These are phyloP conservation scores for Rhododendron henanense DNA, from an alignment of 148 eudicot species.

Conservation along the genomic window DNA sequence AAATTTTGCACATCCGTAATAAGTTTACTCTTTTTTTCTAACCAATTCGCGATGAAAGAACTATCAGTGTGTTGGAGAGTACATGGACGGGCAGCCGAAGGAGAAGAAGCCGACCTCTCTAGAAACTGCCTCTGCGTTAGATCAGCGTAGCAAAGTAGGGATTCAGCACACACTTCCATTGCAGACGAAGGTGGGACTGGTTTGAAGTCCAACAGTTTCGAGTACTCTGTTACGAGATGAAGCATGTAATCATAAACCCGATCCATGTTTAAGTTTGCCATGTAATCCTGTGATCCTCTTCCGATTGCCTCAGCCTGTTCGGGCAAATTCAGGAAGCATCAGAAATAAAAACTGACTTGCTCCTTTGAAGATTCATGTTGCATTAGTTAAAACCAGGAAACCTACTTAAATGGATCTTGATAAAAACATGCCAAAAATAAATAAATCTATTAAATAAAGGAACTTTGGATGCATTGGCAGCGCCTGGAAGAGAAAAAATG, in stretches of 20 bases:
- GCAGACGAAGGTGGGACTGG: conserved; percentile 61
- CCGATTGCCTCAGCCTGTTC: conserved; percentile 67
- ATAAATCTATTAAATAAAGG: not conserved
- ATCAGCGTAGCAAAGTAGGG: conserved; percentile 75
- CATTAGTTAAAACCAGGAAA: not conserved
- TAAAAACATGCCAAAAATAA: not conserved
- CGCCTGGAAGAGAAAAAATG: not conserved
- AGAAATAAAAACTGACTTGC: not conserved
- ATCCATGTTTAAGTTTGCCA: conserved; percentile 70
- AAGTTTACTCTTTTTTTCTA: conserved; percentile 34
- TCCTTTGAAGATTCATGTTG: not conserved
- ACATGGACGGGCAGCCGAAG: conserved; percentile 61
- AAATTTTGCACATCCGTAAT: conserved; percentile 18
- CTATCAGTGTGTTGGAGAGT: conserved; percentile 32
- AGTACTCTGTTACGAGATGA: conserved; percentile 67
- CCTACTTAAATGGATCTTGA: not conserved
- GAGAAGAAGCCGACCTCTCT: conserved; percentile 52
- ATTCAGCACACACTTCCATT: conserved; percentile 55
- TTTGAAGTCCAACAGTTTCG: conserved; percentile 65
- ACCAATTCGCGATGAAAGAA: conserved; percentile 30
- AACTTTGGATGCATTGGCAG: not conserved
- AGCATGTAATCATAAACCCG: conserved; percentile 85
- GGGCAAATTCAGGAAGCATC: not conserved
- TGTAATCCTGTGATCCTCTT: conserved; percentile 57
- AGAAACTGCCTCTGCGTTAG: conserved; percentile 53